Percentiles rank a stretch among this genome's conserved stretches.
Conservation (phyloP, 1,284 basidiomycete genomes). For the Tylopilus sp. region DNA sequence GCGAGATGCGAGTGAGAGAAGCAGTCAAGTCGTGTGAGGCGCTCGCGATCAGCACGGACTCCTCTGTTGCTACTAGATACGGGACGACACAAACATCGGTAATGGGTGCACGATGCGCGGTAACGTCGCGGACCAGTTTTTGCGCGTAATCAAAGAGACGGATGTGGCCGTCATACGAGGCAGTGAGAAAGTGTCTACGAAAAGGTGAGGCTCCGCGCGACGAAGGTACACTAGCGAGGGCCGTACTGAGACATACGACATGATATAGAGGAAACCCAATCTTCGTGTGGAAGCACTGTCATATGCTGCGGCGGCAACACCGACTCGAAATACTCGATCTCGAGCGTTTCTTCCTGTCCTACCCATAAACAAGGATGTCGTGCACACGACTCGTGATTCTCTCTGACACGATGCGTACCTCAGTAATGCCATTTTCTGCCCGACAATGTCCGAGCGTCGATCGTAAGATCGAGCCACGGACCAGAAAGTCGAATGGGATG, state of each 20-base stretch:
- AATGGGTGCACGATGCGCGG: constrained; percentile 63
- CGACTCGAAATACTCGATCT: constrained; percentile 93
- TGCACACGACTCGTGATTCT: not conserved
- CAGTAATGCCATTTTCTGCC: constrained; percentile 19
- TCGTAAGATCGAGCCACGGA: constrained; percentile 78
- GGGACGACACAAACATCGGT: constrained; percentile 68
- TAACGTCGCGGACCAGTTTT: constrained; percentile 47
- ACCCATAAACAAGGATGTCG: constrained; percentile 18
- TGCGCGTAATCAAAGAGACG: constrained; percentile 73
- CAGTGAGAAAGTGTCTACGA: constrained; percentile 67
- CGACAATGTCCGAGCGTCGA: constrained; percentile 69
- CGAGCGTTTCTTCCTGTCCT: constrained; percentile 77
- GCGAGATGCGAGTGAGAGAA: constrained; percentile 55
- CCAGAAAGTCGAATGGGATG: constrained; percentile 92
- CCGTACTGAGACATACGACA: constrained; percentile 66
- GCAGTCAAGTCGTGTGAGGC: constrained; percentile 82
- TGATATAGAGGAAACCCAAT: constrained; percentile 89
- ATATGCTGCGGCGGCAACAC: constrained; percentile 87
- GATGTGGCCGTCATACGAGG: constrained; percentile 77
- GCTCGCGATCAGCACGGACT: constrained; percentile 62
- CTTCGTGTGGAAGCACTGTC: constrained; percentile 81
- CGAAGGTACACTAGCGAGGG: not conserved
- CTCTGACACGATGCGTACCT: constrained; percentile 14
- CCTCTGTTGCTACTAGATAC: constrained; percentile 24
- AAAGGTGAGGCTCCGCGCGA: not conserved